Evolutionary conservation across 139 green algal genomes (phyloP).

Genomic region (Edaphochlamys debaryana): DNA sequence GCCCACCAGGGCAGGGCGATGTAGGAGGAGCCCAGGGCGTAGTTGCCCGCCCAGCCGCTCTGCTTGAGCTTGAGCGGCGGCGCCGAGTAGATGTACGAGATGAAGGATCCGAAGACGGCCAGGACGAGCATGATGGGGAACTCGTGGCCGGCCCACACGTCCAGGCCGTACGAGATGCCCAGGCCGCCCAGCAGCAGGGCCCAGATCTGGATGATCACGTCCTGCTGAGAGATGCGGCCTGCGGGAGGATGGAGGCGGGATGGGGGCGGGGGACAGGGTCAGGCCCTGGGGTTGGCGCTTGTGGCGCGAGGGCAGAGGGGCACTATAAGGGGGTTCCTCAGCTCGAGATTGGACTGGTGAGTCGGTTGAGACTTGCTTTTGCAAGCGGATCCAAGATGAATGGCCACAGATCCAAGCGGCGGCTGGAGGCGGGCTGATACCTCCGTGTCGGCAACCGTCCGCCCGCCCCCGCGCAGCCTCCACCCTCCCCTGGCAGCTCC

Average conservation of each 20-base stretch:
- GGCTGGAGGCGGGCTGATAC: no score
- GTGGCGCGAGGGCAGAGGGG: not conserved
- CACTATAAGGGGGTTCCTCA: no score
- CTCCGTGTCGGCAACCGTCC: no score
- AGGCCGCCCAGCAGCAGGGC: constrained; percentile 89
- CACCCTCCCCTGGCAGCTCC: no score
- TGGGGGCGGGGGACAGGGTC: no score
- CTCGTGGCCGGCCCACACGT: constrained; percentile 80
- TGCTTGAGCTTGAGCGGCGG: constrained; percentile 99
- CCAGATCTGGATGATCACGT: constrained; percentile 92
- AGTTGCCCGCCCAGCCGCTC: constrained; percentile 95
- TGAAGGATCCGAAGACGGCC: constrained; percentile 92
- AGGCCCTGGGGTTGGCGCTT: no score
- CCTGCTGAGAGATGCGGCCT: constrained; percentile 84
- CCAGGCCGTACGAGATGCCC: constrained; percentile 82
- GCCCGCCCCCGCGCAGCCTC: no score
- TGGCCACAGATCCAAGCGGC: no score
- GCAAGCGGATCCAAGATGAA: no score
- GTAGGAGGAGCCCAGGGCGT: constrained; percentile 95
- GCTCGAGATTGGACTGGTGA: no score
- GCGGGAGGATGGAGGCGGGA: not conserved
- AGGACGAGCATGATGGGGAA: constrained; percentile 75
- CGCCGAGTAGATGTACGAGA: constrained; percentile 99
- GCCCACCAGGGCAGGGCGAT: constrained; percentile 98
- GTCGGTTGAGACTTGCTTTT: not conserved